A percentile compares a stretch with the other conserved stretches of the same genome.
These are phyloP conservation scores for Kazachstania sp. DNA, from an alignment of 1,139 yeast species.

Conservation along the genomic window DNA sequence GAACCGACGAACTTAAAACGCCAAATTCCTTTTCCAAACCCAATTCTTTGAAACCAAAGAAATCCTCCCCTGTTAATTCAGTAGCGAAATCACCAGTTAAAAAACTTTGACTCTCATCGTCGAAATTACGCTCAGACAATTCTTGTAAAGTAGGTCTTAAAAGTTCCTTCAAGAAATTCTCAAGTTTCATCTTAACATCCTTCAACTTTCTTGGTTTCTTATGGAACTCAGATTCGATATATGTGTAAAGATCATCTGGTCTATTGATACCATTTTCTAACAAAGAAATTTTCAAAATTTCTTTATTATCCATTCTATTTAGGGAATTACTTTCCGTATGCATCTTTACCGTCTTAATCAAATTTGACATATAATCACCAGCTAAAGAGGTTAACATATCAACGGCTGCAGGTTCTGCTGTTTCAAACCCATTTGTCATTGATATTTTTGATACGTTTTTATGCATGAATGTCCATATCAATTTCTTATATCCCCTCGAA, in stretches of 20 bases:
- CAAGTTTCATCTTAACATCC: constrained; percentile 60
- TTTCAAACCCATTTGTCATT: constrained; percentile 92
- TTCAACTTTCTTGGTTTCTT: constrained; percentile 61
- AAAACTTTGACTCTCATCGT: constrained; percentile 88
- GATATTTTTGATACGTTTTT: constrained; percentile 69
- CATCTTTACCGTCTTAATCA: constrained; percentile 60
- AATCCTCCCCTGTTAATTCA: constrained; percentile 82
- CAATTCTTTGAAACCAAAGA: constrained; percentile 90
- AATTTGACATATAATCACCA: constrained; percentile 65
- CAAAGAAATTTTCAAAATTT: constrained; percentile 54
- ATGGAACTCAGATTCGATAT: constrained; percentile 62
- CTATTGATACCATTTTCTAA: constrained; percentile 79
- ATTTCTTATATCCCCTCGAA: constrained; percentile 45
- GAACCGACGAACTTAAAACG: constrained; percentile 76
- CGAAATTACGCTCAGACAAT: constrained; percentile 68
- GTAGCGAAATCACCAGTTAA: constrained; percentile 89
- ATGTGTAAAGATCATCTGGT: constrained; percentile 67
- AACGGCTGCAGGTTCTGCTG: constrained; percentile 68
- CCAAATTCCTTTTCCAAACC: constrained; percentile 92
- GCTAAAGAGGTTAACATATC: constrained; percentile 79
- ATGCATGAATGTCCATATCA: constrained; percentile 59
- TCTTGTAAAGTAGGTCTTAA: constrained; percentile 76
- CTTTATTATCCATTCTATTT: constrained; percentile 35
- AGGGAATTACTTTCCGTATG: constrained; percentile 60
- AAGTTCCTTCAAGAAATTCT: constrained; percentile 69